Base-by-base conservation (phyloP, 2,329 filamentous ascomycete species). In the Diaporthe sp. region DNA sequence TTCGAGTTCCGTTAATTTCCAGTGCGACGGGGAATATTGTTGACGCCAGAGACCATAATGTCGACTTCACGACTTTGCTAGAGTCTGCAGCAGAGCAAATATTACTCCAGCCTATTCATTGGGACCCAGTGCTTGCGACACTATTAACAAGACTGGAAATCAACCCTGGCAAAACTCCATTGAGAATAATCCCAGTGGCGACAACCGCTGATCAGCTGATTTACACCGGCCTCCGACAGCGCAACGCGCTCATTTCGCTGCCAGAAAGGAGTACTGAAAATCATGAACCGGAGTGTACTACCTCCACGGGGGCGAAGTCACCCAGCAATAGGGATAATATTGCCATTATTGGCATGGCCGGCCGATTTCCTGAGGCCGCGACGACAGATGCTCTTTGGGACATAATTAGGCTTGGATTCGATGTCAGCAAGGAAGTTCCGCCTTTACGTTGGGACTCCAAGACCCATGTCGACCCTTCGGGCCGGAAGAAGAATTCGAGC, bases 401-500 rank as follows among this genome's bases (percentile, higher is more conserved):
- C 17, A n/a, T 73, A 5, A 33, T 73, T 15, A 52, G 75, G 30
- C 33, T 76, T 10, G 80, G 79, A 6, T 71, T 78, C 4, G 80
- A 80, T 64, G 76, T 81, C 1, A 78, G 80, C 75, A 76, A 74
- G 47, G 30, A 42, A 13, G 54, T 68, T 4, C 71, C 71, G 3
- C 38, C 50, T 2, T 22, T 58, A 3, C 71, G 38, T 17, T 73
- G 71, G 71, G 35, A 69, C 58, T 67, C 64, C 5, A 72, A 76
- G 10, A 76, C 77, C 3, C 79, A 81, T 57, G 75, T 76, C 2
- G 79, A 81, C 30, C 75, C 77, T 4, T 75, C 77, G 12, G 42
- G 47, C 8, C 28, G n/a, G 28, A 47, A n/a, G n/a, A 78, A 78
- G 13, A 75, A 73, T 17, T 95, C 93, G 73, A 93, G 90, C 71